phyloP scores from a whole-genome alignment of 2,329 filamentous ascomycete genomes.

The Fusarium buxicola region DNA sequence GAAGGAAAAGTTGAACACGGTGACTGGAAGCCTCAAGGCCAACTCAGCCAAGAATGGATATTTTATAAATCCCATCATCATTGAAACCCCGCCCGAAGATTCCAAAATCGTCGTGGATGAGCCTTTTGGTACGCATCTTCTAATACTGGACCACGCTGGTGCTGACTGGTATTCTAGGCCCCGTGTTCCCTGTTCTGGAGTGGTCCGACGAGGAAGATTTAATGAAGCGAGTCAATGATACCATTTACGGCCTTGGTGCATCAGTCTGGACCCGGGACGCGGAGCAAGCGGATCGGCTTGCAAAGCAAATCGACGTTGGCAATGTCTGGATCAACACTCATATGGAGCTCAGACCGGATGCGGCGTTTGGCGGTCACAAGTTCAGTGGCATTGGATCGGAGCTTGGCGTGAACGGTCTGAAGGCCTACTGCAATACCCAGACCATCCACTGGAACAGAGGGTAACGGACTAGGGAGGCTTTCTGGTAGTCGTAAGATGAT shows the following conservation, averaged over 20 bases:
- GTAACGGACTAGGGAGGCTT: no score
- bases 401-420: constrained; percentile 18
- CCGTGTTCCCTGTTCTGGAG: constrained; percentile 69
- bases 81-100: constrained; percentile 40
- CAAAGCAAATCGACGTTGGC: constrained; percentile 64
- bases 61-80: constrained; percentile 31
- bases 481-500: no score
- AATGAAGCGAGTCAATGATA: constrained; percentile 63
- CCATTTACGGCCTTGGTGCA: constrained; percentile 63
- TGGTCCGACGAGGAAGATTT: constrained; percentile 71
- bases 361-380: constrained; percentile 34
- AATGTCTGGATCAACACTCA: constrained; percentile 66
- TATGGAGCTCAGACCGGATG: constrained; percentile 6
- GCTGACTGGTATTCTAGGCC: not conserved
- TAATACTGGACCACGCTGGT: rapidly evolving
- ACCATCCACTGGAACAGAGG: constrained; percentile 6
- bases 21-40: not conserved
- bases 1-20: constrained; percentile 1
- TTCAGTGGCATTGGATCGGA: constrained; percentile 31
- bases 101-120: constrained; percentile 68
- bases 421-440: constrained; percentile 23
- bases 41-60: constrained; percentile 25
- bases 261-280: constrained; percentile 67
- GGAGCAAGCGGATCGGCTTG: constrained; percentile 61
- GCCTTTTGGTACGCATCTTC: constrained; percentile 50